phyloP scores from a whole-genome alignment of 2,329 filamentous ascomycete genomes.

The Fusarium sp. region DNA sequence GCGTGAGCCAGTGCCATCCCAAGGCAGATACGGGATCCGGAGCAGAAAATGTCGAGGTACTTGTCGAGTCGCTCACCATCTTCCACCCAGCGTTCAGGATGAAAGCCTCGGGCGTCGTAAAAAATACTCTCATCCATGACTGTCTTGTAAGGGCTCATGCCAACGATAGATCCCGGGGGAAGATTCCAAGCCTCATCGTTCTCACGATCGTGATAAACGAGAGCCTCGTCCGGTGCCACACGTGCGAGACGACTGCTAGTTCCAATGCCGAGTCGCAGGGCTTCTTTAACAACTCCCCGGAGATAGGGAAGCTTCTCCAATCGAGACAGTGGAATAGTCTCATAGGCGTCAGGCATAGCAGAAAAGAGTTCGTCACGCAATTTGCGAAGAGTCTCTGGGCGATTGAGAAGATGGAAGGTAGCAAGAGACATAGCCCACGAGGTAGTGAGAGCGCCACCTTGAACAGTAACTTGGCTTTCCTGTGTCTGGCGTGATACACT shows the following conservation, averaged over 20 bases:
- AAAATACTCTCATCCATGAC: slow-evolving; percentile 51
- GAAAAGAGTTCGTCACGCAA: slow-evolving; percentile 53
- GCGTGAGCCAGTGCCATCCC: slow-evolving; percentile 54
- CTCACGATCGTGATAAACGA: slow-evolving; percentile 46
- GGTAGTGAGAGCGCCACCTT: slow-evolving; percentile 56
- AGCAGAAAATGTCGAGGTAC: slow-evolving; percentile 51
- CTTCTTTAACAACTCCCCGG: slow-evolving; percentile 62
- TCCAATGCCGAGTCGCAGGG: slow-evolving; percentile 60
- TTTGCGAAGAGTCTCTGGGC: slow-evolving; percentile 45
- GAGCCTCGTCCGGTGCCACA: slow-evolving; percentile 54
- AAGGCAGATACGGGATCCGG: slow-evolving; percentile 51
- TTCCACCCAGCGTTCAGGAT: slow-evolving; percentile 52
- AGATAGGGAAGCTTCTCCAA: slow-evolving; percentile 57
- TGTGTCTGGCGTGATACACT: slow-evolving; percentile 50
- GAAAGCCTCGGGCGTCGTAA: slow-evolving; percentile 48
- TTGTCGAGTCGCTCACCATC: slow-evolving; percentile 49
- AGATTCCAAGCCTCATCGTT: slow-evolving; percentile 46
- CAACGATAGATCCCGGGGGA: slow-evolving; percentile 50
- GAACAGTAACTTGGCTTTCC: slow-evolving; percentile 53
- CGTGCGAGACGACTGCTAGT: slow-evolving; percentile 61
- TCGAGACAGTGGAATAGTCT: slow-evolving; percentile 43
- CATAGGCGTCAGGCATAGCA: slow-evolving; percentile 48
- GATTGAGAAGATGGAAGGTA: slow-evolving; percentile 51
- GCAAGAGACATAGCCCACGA: slow-evolving; percentile 51
- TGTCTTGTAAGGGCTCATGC: slow-evolving; percentile 53